These are phyloP conservation scores for Lycium barbarum DNA, from an alignment of 257 asterid genomes.

Conservation along the genomic window DNA sequence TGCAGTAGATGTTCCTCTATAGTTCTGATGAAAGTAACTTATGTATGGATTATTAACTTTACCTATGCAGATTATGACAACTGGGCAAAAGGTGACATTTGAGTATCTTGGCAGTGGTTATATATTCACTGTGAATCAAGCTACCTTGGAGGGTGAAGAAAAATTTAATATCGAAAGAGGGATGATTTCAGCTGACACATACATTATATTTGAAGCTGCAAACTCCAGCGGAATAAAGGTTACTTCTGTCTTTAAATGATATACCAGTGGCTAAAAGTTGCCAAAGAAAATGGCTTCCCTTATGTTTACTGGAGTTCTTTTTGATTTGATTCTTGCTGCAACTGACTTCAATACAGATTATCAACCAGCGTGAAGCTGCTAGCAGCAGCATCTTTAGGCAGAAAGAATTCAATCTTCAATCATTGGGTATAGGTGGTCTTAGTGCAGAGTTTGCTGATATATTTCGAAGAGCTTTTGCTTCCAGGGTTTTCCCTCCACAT, in stretches of 20 bases:
- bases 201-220: constrained; percentile 82
- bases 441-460: constrained; percentile 97
- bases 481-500: constrained; percentile 96
- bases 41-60: constrained; percentile 3
- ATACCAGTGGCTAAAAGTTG: constrained; percentile 20
- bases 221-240: constrained; percentile 96
- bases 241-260: constrained; percentile 18
- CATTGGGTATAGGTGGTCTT: constrained; percentile 96
- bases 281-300: constrained; percentile 21
- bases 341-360: constrained; percentile 64
- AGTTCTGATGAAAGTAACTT: constrained; percentile 18
- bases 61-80: constrained; percentile 76
- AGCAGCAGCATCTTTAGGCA: constrained; percentile 91
- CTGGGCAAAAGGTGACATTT: constrained; percentile 85
- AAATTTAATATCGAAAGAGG: constrained; percentile 78
- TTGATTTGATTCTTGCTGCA: constrained; percentile 27
- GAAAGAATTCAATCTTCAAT: constrained; percentile 90
- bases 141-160: constrained; percentile 76
- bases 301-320: constrained; percentile 31
- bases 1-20: neutral
- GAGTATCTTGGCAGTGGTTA: constrained; percentile 89
- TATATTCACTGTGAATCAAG: constrained; percentile 85
- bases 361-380: constrained; percentile 97
- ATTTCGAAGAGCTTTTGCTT: constrained; percentile 99
- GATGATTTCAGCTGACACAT: constrained; percentile 80